Percentiles rank a stretch among this genome's conserved stretches.
phyloP scores from a whole-genome alignment of 306 rosid species.

The Hippophae rhamnoides region DNA sequence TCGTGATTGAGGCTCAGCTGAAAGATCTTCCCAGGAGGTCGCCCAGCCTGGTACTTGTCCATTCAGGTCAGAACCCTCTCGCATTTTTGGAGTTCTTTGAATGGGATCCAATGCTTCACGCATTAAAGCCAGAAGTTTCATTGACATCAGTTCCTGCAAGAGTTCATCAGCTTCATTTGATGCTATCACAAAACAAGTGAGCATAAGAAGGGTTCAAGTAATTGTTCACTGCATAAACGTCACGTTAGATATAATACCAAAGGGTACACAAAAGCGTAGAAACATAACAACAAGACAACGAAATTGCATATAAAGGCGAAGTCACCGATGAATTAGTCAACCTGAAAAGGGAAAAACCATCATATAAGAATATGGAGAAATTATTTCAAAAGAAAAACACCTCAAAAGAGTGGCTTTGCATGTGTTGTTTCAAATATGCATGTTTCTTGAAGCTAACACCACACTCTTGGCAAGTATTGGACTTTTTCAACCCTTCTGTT shows the following conservation, averaged over 20 bases:
- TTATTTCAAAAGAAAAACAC: slow-evolving; percentile 26
- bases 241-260: no score
- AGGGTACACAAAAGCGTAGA: no score
- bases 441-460: slow-evolving; percentile 64
- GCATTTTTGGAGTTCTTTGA: slow-evolving; percentile 91
- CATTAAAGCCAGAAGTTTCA: slow-evolving; percentile 25
- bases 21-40: slow-evolving; percentile 99
- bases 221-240: background rate
- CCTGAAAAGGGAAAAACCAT: no score
- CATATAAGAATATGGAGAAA: background rate
- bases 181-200: background rate
- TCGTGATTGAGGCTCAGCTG: slow-evolving; percentile 82
- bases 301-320: no score
- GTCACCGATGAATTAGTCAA: no score
- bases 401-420: slow-evolving; percentile 76
- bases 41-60: slow-evolving; percentile 95
- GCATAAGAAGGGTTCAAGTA: background rate
- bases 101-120: slow-evolving; percentile 99
- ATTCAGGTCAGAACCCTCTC: slow-evolving; percentile 57
- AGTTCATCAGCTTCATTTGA: slow-evolving; percentile 18
- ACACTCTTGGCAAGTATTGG: slow-evolving; percentile 56
- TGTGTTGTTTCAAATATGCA: slow-evolving; percentile 67
- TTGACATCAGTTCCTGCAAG: slow-evolving; percentile 46
- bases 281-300: no score
- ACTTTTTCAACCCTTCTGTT: slow-evolving; percentile 5